These are phyloP conservation scores for Phytophthora vignae DNA, from an alignment of 352 stramenopile genomes.

Conservation along the genomic window DNA sequence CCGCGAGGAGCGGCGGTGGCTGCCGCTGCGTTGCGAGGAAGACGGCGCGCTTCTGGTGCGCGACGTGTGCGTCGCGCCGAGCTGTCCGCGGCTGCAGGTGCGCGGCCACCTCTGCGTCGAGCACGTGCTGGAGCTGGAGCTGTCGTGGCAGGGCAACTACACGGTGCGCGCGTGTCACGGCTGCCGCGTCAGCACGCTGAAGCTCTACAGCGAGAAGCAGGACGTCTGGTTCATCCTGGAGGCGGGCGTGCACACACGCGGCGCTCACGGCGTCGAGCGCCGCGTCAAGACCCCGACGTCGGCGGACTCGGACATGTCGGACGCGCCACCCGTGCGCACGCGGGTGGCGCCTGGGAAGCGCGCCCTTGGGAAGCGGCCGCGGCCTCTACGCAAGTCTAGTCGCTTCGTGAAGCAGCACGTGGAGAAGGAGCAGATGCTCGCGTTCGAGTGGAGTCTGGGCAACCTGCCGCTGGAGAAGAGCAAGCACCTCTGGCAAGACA, in stretches of 20 bases:
- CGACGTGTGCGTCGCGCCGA: constrained; percentile 62
- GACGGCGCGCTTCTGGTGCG: constrained; percentile 57
- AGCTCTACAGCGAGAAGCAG: constrained; percentile 52
- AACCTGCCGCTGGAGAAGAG: constrained; percentile 57
- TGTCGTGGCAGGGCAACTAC: constrained; percentile 54
- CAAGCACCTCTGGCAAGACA: constrained; percentile 71
- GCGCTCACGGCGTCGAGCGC: constrained; percentile 45
- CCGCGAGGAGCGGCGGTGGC: constrained; percentile 36
- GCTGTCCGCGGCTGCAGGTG: constrained; percentile 63
- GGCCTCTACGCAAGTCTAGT: constrained; percentile 30
- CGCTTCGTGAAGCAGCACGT: constrained; percentile 43
- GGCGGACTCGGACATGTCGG: background rate
- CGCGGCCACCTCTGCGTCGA: constrained; percentile 58
- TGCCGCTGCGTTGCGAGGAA: constrained; percentile 33
- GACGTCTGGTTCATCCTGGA: constrained; percentile 74
- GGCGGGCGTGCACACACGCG: constrained; percentile 23
- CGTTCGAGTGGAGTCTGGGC: constrained; percentile 72
- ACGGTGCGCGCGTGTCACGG: constrained; percentile 57
- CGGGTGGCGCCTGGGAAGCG: constrained; percentile 5
- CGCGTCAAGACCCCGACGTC: constrained; percentile 27
- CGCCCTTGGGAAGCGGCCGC: background rate
- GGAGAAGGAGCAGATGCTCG: constrained; percentile 57
- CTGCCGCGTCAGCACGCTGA: constrained; percentile 54
- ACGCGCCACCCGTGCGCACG: background rate
- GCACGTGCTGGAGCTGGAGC: constrained; percentile 60